Evolutionary conservation across 2,329 filamentous ascomycete genomes (phyloP), one percentile per base, ranked within the genome.

Genomic region (Pseudogymnoascus sp.): DNA sequence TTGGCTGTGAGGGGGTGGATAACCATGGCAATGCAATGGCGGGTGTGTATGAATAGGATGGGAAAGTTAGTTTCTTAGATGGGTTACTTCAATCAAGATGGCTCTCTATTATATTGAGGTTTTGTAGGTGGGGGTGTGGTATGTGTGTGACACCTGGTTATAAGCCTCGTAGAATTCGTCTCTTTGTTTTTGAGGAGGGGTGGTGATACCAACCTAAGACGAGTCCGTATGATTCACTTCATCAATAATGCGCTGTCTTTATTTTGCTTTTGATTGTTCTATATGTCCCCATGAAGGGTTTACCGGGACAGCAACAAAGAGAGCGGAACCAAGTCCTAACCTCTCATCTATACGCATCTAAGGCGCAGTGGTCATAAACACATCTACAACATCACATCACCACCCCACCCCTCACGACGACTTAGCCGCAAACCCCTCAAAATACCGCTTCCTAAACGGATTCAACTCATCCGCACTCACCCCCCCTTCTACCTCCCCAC

Each of bases 391-490:
- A 42, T 42, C 39, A 12, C 39, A 42, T 42, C 15, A 39, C n/a
- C 37, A n/a, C n/a, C 37, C n/a, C 37, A 3, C n/a, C n/a, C 37
- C 37, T n/a, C 37, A 15, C 37, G 15, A 15, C 37, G 4, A 18
- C 7, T 48, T 48, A 4, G 42, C 42, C 15, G 48, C 25, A 61
- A 78, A 78, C 6, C 76, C 75, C 65, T 75, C 69, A 52, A 78
- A 78, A 64, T 78, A 78, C 67, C 74, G 66, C 71, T 82, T 82
- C 62, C 87, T 77, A 69, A 90, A 90, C 5, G 78, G 77, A 68
- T 90, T 90, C 65, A 90, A 71, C 39, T 89, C 85, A 74, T 88
- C 81, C 1, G 87, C 87, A 21, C 74, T 82, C 8, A 75, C 74
- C 2, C 80, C 82, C 42, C 69, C 70, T 40, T 72, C 74, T 52